Conservation (phyloP, 345 rosid genomes). For the Xanthoceras sorbifolium region DNA sequence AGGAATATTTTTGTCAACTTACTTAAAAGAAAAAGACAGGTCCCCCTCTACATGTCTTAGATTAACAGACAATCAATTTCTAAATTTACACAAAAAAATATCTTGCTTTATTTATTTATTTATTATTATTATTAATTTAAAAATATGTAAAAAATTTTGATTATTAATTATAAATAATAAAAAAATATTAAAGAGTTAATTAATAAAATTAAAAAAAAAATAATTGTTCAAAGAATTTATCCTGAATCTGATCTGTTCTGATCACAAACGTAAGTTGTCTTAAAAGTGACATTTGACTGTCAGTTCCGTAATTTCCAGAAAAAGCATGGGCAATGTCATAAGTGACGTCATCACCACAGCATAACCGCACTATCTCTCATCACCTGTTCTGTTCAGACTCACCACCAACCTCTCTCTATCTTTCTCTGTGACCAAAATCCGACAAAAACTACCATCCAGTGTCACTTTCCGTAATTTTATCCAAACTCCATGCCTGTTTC, state of each 20-base stretch:
- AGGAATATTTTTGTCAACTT: constrained; percentile 19
- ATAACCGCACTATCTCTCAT: constrained; percentile 41
- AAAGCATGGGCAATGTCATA: constrained; percentile 19
- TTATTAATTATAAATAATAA: not conserved
- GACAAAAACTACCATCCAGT: constrained; percentile 28
- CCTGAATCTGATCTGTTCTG: too few species aligned
- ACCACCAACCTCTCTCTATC: constrained; percentile 12
- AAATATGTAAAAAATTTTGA: too few species aligned
- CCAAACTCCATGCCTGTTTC: constrained; percentile 12
- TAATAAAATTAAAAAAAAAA: not conserved
- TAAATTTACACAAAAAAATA: not conserved
- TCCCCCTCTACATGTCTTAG: constrained; percentile 25
- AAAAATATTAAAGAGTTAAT: not conserved
- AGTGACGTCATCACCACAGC: constrained; percentile 53
- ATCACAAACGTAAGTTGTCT: too few species aligned
- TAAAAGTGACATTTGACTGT: not conserved
- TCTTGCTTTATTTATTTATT: not conserved
- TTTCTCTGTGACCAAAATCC: constrained; percentile 23
- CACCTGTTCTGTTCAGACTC: constrained; percentile 28
- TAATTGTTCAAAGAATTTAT: too few species aligned
- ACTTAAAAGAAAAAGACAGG: constrained; percentile 15
- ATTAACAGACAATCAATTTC: constrained; percentile 24
- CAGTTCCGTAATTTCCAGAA: constrained; percentile 31
- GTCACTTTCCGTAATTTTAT: constrained; percentile 39
- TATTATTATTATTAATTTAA: too few species aligned